A percentile compares a stretch with the other conserved stretches of the same genome.
Evolutionary conservation across 2,329 filamentous ascomycete genomes (phyloP).

Genomic region (Nectriaceae sp.): DNA sequence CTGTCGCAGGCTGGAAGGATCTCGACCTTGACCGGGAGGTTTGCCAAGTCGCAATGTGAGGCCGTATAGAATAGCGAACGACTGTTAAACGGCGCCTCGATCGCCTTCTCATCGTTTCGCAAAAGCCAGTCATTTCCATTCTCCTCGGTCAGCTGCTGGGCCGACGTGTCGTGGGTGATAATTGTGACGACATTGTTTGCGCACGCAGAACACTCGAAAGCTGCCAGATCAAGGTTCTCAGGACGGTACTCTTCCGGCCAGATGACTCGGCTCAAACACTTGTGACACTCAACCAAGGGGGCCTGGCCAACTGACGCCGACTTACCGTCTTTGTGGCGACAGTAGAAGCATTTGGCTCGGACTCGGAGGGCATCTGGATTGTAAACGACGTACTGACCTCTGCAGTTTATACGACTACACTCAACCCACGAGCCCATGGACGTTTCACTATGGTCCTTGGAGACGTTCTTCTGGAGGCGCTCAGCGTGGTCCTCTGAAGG

Average conservation of each 20-base stretch:
- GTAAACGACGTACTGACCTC: slow-evolving; percentile 54
- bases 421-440: slow-evolving; percentile 48
- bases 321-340: slow-evolving; percentile 33
- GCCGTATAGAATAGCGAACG: slow-evolving; percentile 43
- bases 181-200: slow-evolving; percentile 35
- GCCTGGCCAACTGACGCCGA: slow-evolving; percentile 23
- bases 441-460: slow-evolving; percentile 28
- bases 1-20: slow-evolving; percentile 32
- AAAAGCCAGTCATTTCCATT: slow-evolving; percentile 48
- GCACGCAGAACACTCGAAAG: slow-evolving; percentile 47
- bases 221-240: slow-evolving; percentile 24
- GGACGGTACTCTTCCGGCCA: slow-evolving; percentile 48
- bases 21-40: slow-evolving; percentile 38
- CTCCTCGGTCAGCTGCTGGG: slow-evolving; percentile 38
- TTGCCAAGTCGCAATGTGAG: slow-evolving; percentile 31
- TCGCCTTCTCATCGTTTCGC: slow-evolving; percentile 38
- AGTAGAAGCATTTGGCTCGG: slow-evolving; percentile 51
- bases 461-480: slow-evolving; percentile 31
- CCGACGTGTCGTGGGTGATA: slow-evolving; percentile 38
- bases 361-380: slow-evolving; percentile 41
- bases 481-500: slow-evolving; percentile 24
- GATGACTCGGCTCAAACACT: slow-evolving; percentile 48
- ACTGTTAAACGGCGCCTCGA: slow-evolving; percentile 39
- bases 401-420: slow-evolving; percentile 43
- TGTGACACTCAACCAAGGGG: slow-evolving; percentile 46